Base-by-base conservation (phyloP, 805 yeast genomes). In the Saccharomycopsis lassenensis region DNA sequence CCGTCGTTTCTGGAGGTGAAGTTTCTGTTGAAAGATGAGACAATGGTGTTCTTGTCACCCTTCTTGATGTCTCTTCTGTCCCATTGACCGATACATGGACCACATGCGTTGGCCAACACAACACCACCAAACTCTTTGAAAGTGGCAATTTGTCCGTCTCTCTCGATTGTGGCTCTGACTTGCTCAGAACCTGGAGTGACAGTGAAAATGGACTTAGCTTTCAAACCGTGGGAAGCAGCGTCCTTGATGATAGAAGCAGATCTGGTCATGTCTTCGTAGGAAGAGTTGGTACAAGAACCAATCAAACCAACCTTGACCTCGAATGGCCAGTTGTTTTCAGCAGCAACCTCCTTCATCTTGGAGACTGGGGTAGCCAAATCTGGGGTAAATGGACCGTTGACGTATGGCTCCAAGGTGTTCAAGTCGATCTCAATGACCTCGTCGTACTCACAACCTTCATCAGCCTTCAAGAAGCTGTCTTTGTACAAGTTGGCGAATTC, bases 81-180 rank as follows among this genome's bases (percentile, higher is more conserved):
- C 98, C 98, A 89, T 69, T 89, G 98, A 41, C 98, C 98, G 56
- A 89, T 89, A 68, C 98, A 89, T 54, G 97, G 98, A 49, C 98
- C 98, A 71, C 98, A 89, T 15, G 98, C 98, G 59, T 89, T 89
- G 37, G 97, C 95, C 50, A 89, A 70, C 30, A 89, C 94, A 41
- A 74, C 69, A 49, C 95, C 98, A 43, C 97, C 97, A 51, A 77
- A 79, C 37, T 79, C 74, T 58, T 78, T 77, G 58, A 89, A 86
- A 29, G 78, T 74, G 31, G 78, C 67, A 44, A 82, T 73, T 54
- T 81, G 74, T 41, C 97, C 97, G 59, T 89, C 98, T 62, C 96
- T 77, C 58, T 82, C 94, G 51, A 89, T 76, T 35, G 98, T 89
- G 36, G 97, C 97, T 62, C 97, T 75, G 51, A 89, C 85, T 65